Conservation (phyloP, 2,329 filamentous ascomycete genomes). For the Epichloe amarillans region DNA sequence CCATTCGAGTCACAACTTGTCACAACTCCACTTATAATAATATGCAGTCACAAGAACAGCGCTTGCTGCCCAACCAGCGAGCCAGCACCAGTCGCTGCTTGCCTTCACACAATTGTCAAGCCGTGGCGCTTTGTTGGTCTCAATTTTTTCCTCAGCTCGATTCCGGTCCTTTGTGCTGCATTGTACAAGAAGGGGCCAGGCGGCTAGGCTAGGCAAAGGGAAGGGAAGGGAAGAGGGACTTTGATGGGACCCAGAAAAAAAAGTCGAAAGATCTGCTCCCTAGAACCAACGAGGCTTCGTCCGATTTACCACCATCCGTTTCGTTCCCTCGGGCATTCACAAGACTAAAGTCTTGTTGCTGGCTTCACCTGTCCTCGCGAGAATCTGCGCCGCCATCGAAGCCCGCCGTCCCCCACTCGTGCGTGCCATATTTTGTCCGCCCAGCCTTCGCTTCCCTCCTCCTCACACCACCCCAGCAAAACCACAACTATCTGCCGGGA, state of each 20-base stretch:
- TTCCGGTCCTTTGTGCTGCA: too few species aligned
- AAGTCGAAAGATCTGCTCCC: constrained; percentile 9
- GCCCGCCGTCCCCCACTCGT: background rate
- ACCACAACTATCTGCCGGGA: constrained; percentile 5
- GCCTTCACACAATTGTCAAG: background rate
- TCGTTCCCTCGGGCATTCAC: too few species aligned
- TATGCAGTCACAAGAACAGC: background rate
- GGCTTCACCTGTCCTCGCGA: background rate
- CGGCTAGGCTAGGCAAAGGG: constrained; percentile 4
- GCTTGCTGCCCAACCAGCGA: constrained; percentile 2
- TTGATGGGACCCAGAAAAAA: constrained; percentile 17
- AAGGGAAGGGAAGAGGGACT: background rate
- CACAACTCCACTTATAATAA: constrained; percentile 2
- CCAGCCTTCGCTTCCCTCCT: background rate
- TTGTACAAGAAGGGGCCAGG: background rate
- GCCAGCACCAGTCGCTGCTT: background rate
- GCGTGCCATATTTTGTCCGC: background rate
- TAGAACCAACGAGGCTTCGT: background rate
- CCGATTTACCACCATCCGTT: background rate
- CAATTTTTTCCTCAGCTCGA: too few species aligned
- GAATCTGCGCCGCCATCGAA: background rate
- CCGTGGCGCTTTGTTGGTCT: background rate
- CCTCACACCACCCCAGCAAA: background rate
- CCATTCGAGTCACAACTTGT: background rate
- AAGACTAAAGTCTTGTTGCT: background rate